Evolutionary conservation across 2,329 filamentous ascomycete genomes (phyloP).

Genomic region (Beauveria rudraprayagi): DNA sequence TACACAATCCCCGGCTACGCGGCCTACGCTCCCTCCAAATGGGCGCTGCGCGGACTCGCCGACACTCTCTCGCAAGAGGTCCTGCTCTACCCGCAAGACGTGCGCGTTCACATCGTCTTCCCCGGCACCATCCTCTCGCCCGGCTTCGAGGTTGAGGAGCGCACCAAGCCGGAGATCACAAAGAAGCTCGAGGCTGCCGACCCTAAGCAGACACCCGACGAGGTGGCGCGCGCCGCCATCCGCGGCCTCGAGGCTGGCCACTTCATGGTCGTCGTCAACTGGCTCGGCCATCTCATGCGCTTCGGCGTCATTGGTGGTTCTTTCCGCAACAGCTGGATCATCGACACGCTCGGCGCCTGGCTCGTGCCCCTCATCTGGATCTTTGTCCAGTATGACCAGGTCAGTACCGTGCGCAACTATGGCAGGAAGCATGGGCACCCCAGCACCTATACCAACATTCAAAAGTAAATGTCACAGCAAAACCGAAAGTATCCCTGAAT

Average conservation of each 20-base stretch:
- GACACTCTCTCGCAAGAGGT: slow-evolving; percentile 81
- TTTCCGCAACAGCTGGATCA: slow-evolving; percentile 49
- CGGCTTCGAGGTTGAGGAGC: slow-evolving; percentile 67
- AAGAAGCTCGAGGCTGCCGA: slow-evolving; percentile 75
- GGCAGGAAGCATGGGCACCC: slow-evolving; percentile 52
- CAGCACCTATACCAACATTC: slow-evolving; percentile 32
- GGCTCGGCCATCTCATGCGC: slow-evolving; percentile 65
- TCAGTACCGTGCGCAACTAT: slow-evolving; percentile 49
- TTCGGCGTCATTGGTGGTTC: slow-evolving; percentile 48
- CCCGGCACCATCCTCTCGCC: slow-evolving; percentile 77
- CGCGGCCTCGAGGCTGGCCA: slow-evolving; percentile 70
- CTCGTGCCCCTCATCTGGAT: slow-evolving; percentile 48
- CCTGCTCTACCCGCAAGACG: slow-evolving; percentile 73
- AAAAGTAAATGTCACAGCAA: slow-evolving; percentile 16
- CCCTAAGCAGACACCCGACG: slow-evolving; percentile 66
- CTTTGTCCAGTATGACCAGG: slow-evolving; percentile 48
- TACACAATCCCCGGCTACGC: slow-evolving; percentile 74
- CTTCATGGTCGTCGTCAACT: slow-evolving; percentile 69
- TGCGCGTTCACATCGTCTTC: slow-evolving; percentile 74
- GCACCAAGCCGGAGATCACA: slow-evolving; percentile 72
- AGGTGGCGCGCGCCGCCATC: slow-evolving; percentile 65
- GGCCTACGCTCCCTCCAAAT: slow-evolving; percentile 77
- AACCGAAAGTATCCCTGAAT: slow-evolving; percentile 2
- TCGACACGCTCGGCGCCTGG: slow-evolving; percentile 51
- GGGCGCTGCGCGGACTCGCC: slow-evolving; percentile 72